Conservation (phyloP, 1,284 basidiomycete species). For the Trichosporon sp. region DNA sequence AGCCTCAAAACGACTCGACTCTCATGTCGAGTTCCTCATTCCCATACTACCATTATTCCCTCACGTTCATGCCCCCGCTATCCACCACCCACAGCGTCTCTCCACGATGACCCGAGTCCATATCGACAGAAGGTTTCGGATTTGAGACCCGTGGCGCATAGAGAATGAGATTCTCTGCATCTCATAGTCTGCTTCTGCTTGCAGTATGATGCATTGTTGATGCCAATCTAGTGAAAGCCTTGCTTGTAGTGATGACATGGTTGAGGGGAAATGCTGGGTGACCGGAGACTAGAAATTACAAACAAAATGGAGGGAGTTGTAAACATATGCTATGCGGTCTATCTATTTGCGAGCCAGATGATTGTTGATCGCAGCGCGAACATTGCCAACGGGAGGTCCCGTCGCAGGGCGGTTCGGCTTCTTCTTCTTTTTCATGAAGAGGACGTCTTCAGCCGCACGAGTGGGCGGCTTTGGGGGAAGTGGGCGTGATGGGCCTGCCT, state of each 20-base stretch:
- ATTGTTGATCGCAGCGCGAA: conserved; percentile 21
- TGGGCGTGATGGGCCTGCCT: not conserved
- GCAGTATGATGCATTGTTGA: not conserved
- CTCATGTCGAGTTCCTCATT: not conserved
- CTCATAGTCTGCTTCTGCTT: not conserved
- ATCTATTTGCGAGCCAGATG: conserved; percentile 41
- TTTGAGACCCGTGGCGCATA: too few relatives aligned
- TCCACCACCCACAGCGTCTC: not conserved
- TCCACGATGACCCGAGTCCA: too few relatives aligned
- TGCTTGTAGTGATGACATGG: not conserved
- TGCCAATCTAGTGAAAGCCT: not conserved
- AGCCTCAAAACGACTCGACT: not conserved
- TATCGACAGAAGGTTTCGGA: too few relatives aligned
- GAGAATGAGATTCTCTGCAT: too few relatives aligned
- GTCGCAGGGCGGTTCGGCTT: conserved; percentile 13
- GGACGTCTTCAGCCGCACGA: conserved; percentile 27
- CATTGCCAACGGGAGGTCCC: conserved; percentile 9
- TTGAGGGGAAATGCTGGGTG: not conserved
- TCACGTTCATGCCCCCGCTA: not conserved
- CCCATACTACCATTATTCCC: not conserved
- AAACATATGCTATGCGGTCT: conserved; percentile 54
- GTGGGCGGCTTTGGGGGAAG: conserved; percentile 14
- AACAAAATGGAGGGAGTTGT: not conserved
- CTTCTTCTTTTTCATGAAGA: conserved; percentile 47
- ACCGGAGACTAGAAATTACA: not conserved